Evolutionary conservation across 495 filamentous ascomycete genomes (phyloP), one percentile per base, ranked within the genome.

Genomic region (Penicillium bovifimosum): DNA sequence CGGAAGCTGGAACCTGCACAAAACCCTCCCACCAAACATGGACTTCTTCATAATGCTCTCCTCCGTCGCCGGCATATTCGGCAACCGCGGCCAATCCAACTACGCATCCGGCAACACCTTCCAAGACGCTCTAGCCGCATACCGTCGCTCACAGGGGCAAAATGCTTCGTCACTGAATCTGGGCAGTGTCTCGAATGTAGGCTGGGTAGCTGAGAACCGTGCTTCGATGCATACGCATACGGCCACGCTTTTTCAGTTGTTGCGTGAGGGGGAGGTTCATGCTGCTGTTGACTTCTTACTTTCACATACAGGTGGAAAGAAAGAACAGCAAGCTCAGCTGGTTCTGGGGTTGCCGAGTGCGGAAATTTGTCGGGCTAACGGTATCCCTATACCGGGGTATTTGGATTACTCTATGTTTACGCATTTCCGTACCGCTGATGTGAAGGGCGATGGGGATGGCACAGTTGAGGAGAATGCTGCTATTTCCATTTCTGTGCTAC

Each of bases 81-180:
- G 63, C 11, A 65, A 64, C 74, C 76, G 11, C 70, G 73, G 74
- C 0, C 80, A 84, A 52, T 67, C 75, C 5, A 77, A 79, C 42
- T 84, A 84, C 55, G 72, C 77, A 4, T 76, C 79, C 0, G 81
- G 77, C 20, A 73, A 73, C n/a, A 70, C 70, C 0, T 76, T 69
- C 42, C 69, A 74, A 55, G 73, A 76, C 34, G 65, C 60, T 0
- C 58, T 76, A 1, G 72, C 73, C 5, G 60, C 58, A 0, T 62
- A 69, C 36, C 69, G 70, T 3, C 52, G 56, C 28, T 34, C 54
- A 0, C 52, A 38, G 5, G 67, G 67, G 1, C 45, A 63, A 50
- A 61, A 53, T 2, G 63, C 60, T 16, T 56, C 76, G 1, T 77
- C 74, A 14, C 67, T 86, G 26, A 76, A 82, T 39, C 66, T 86